Percentiles rank a stretch among this genome's conserved stretches.
These are phyloP conservation scores for Nectriaceae sp. DNA, from an alignment of 2,329 filamentous ascomycete species.

Conservation along the genomic window DNA sequence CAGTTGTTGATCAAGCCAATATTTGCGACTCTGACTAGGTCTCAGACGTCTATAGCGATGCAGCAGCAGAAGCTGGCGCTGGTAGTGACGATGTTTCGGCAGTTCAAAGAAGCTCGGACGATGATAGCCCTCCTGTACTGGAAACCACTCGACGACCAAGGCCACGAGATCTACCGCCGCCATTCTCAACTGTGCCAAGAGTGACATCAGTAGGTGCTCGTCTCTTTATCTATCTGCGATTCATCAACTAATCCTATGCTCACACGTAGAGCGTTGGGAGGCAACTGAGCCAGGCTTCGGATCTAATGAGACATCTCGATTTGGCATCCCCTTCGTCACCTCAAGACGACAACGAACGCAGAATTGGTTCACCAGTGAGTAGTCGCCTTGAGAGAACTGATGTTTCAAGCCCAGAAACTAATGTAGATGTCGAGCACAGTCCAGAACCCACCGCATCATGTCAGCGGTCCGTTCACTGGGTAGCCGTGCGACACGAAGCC, in stretches of 20 bases:
- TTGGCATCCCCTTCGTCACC: not conserved
- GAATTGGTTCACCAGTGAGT: not conserved
- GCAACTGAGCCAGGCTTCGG: too few relatives aligned
- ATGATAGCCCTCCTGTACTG: not conserved
- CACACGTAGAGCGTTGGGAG: too few relatives aligned
- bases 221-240: not conserved
- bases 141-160: not conserved
- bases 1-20: not conserved
- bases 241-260: too few relatives aligned
- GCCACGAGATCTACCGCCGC: conserved; percentile 1
- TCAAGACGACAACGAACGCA: not conserved
- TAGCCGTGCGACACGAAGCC: not conserved
- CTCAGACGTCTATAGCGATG: too few relatives aligned
- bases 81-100: too few relatives aligned
- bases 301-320: not conserved
- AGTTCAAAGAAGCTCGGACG: too few relatives aligned
- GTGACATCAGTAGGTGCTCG: not conserved
- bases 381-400: too few relatives aligned
- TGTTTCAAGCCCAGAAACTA: not conserved
- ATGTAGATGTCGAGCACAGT: not conserved
- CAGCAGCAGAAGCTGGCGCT: too few relatives aligned
- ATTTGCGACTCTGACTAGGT: too few relatives aligned
- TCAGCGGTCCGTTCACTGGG: not conserved
- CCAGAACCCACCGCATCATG: not conserved
- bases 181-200: conserved; percentile 4